Conservation (phyloP, 257 asterid species). For the Solanum dulcamara region DNA sequence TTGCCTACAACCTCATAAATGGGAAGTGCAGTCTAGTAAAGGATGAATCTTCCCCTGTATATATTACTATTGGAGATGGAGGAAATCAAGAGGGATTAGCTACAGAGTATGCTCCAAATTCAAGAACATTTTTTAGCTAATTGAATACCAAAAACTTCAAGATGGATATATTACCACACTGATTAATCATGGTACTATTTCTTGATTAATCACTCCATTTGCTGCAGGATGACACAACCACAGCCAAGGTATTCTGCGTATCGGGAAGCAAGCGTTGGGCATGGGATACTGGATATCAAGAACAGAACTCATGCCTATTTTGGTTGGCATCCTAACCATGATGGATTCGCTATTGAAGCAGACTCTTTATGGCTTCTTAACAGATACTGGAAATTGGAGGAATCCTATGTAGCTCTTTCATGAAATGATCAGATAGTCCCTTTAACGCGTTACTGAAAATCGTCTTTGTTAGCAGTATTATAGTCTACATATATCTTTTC, state of each 20-base stretch:
- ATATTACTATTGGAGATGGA: slow-evolving; percentile 64
- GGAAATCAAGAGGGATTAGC: slow-evolving; percentile 68
- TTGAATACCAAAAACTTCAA: background rate
- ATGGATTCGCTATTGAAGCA: slow-evolving; percentile 29
- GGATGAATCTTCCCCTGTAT: slow-evolving; percentile 55
- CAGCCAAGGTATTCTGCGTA: slow-evolving; percentile 50
- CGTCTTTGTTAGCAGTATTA: background rate
- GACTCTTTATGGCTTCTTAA: slow-evolving; percentile 43
- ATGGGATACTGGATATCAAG: slow-evolving; percentile 41
- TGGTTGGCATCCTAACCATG: slow-evolving; percentile 51
- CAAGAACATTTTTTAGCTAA: background rate
- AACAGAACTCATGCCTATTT: slow-evolving; percentile 46
- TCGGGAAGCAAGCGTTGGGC: slow-evolving; percentile 58
- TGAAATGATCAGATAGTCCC: background rate
- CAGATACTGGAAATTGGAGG: slow-evolving; percentile 25
- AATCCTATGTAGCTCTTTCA: background rate
- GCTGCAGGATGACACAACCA: slow-evolving; percentile 51
- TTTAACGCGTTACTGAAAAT: background rate
- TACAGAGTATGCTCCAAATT: slow-evolving; percentile 23
- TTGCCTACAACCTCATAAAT: slow-evolving; percentile 40
- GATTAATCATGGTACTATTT: background rate
- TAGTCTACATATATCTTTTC: background rate
- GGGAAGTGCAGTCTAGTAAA: slow-evolving; percentile 32
- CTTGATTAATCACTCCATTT: background rate
- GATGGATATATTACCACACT: background rate